Evolutionary conservation across 495 filamentous ascomycete species (phyloP), one percentile per base, ranked within the genome.

Genomic region (Bathelium albidoporum): DNA sequence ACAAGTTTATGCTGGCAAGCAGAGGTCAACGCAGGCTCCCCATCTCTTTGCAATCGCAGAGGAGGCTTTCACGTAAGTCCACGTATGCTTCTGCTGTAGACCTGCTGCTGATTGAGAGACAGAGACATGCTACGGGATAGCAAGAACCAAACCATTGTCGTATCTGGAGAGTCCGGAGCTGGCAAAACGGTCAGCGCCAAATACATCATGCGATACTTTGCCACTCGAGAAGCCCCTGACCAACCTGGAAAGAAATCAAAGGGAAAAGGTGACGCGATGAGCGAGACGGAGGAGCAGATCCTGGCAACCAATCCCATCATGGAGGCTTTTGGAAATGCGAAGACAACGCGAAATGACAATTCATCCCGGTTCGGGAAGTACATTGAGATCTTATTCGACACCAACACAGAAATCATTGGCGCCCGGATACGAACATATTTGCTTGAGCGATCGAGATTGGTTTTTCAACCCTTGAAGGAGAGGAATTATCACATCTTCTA

Each of bases 201-300:
- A 74, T 99, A 99, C 74, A 97, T 99, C 71, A 99, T 99, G 94
- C 82, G 94, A 70, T 99, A 99, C 78, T 99, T 99, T 76, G 95
- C 94, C 63, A 99, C 95, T 36, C 84, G 95, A 78, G 92, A 97
- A 78, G 88, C 93, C 1, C 90, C 95, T 49, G 92, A 94, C 66
- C 88, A 89, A 70, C 89, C 91, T 22, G 86, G 89, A 32, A 87
- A 86, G 68, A 86, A 89, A 72, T 80, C 80, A 26, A 93, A 86
- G 74, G 89, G 87, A 69, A 84, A 89, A 66, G 80, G 84, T 39
- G 95, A 97, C 69, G 78, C 87, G 58, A 99, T 97, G 86, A 97
- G 91, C 74, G 91, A 97, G 77, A 99, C 94, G 4, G 94, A 99
- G 73, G 94, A 97, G 77, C 91, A 93, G 69, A 99, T 99, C 70